These are phyloP conservation scores for Cornus suecica DNA, from an alignment of 148 eudicot genomes.

Conservation along the genomic window DNA sequence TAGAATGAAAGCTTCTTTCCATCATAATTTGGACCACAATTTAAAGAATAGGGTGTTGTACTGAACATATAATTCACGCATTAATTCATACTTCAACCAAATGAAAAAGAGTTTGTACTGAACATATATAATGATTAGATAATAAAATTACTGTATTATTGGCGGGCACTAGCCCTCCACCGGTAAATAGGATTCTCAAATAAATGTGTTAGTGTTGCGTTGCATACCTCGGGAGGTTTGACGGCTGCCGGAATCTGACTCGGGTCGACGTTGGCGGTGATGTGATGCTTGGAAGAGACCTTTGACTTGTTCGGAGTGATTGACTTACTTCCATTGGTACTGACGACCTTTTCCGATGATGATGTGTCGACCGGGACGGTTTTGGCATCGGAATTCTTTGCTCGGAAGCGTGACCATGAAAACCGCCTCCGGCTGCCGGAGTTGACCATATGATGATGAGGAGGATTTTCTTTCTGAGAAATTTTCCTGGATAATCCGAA, in stretches of 20 bases:
- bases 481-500: slow-evolving; percentile 15
- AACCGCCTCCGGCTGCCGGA: neutral
- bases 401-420: neutral
- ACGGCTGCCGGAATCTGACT: neutral
- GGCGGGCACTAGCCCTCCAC: no score
- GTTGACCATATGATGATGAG: slow-evolving; percentile 4
- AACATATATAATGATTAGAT: no score
- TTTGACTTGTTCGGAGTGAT: neutral
- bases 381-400: slow-evolving; percentile 8
- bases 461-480: neutral
- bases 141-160: no score
- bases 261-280: neutral
- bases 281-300: neutral
- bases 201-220: no score
- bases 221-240: neutral
- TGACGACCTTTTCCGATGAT: neutral
- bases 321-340: neutral
- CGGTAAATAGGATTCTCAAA: no score
- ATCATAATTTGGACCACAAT: no score
- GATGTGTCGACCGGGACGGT: neutral
- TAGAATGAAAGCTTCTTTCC: no score
- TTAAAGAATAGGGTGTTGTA: no score
- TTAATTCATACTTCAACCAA: no score
- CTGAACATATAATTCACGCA: no score
- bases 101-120: no score